Conservation (phyloP, 805 yeast genomes). For the Kuraishia capsulata region DNA sequence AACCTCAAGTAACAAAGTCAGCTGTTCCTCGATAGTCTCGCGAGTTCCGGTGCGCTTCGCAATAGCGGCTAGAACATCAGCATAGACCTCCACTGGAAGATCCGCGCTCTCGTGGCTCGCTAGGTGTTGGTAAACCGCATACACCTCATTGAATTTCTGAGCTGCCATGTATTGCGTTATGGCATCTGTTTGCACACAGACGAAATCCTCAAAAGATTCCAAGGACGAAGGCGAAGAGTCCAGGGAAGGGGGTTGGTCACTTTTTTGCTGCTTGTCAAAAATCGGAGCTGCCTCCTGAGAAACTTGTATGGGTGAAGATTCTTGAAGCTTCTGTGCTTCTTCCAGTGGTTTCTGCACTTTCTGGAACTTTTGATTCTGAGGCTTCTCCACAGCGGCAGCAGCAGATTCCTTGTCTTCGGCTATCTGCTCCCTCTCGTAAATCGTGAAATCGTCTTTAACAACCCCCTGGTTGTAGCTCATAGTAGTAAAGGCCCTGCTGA, state of each 20-base stretch:
- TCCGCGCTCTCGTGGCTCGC: slow-evolving; percentile 24
- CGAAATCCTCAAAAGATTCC: slow-evolving; percentile 1
- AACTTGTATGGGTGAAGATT: not conserved
- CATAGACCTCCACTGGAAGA: slow-evolving; percentile 45
- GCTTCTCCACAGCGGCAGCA: not conserved
- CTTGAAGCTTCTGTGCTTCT: not conserved
- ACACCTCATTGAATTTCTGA: slow-evolving; percentile 22
- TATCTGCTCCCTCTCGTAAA: too few relatives aligned
- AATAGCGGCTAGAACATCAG: slow-evolving; percentile 46
- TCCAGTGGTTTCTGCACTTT: not conserved
- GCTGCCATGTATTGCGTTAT: slow-evolving; percentile 13
- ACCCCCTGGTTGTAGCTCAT: slow-evolving; percentile 1
- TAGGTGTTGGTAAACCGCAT: slow-evolving; percentile 19
- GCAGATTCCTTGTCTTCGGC: too few relatives aligned
- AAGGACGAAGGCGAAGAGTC: slow-evolving; percentile 1
- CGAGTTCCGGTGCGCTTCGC: slow-evolving; percentile 38
- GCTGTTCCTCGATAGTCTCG: slow-evolving; percentile 45
- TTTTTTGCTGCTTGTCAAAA: not conserved
- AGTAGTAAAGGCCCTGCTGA: not conserved
- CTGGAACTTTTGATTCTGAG: not conserved
- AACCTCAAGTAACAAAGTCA: slow-evolving; percentile 54
- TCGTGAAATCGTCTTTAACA: not conserved
- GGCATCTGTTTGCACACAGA: slow-evolving; percentile 11
- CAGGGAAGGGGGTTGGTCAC: slow-evolving; percentile 3
- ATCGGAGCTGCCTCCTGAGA: not conserved